Evolutionary conservation across 2,329 filamentous ascomycete species (phyloP).

Genomic region (Fusarium veterinarium): DNA sequence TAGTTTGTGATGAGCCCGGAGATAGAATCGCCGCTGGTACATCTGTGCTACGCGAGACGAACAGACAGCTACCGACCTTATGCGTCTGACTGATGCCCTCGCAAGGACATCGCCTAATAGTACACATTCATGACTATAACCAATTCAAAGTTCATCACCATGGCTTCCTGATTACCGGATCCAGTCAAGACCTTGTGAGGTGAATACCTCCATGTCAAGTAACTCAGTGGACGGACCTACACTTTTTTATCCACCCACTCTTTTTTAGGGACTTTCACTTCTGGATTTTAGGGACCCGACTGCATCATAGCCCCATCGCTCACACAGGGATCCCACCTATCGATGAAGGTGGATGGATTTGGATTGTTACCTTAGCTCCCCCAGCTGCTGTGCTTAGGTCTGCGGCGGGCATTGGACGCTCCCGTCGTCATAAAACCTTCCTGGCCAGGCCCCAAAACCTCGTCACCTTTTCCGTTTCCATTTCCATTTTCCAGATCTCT

Average conservation of each 20-base stretch:
- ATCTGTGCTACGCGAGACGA: neutral
- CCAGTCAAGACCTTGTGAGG: neutral
- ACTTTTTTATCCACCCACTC: constrained; percentile 31
- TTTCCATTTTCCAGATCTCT: constrained; percentile 30
- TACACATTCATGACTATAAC: neutral
- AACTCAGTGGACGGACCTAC: constrained; percentile 19
- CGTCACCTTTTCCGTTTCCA: constrained; percentile 36
- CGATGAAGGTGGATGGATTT: constrained; percentile 19
- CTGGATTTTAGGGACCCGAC: constrained; percentile 13
- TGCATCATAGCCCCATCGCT: constrained; percentile 48
- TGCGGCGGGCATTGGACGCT: constrained; percentile 36
- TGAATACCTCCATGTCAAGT: constrained; percentile 7
- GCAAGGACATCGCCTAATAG: neutral
- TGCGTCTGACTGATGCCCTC: neutral
- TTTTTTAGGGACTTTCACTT: constrained; percentile 25
- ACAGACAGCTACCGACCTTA: neutral
- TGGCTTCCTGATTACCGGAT: neutral
- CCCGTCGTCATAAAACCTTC: constrained; percentile 47
- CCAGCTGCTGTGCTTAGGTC: constrained; percentile 17
- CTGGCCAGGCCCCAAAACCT: constrained; percentile 31
- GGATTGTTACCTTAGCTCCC: constrained; percentile 39
- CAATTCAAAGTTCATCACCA: constrained; percentile 3
- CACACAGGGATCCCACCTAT: constrained; percentile 30
- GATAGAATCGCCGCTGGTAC: constrained; percentile 17
- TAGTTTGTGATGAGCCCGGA: neutral